Evolutionary conservation across 1,139 yeast genomes (phyloP), one percentile per base, ranked within the genome.

Genomic region (Saccharomycopsis hybrid): DNA sequence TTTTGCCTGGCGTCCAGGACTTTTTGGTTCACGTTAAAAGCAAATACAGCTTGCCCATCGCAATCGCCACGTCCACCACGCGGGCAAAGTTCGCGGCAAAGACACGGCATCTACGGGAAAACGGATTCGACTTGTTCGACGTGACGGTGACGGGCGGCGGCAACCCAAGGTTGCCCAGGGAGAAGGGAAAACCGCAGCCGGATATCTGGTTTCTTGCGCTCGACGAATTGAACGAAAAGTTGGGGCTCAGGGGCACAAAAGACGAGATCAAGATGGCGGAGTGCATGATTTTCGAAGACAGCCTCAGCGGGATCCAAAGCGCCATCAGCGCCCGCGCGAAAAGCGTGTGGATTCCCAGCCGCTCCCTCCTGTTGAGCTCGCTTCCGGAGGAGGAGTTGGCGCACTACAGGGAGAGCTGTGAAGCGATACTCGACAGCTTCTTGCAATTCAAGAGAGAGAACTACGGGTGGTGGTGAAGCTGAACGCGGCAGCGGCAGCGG

Each of bases 211-310:
- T 77, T 57, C 76, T 82, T 3, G 95, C 97, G 44, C 73, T 92
- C 55, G 77, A 73, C 31, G 75, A 83, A 37, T 59, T 92, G 53
- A 92, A 92, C 62, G 62, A 65, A 25, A 73, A 73, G 47, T 62
- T 59, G 35, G 56, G 73, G 13, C 28, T 39, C 18, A 18, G 30
- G 11, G 53, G 51, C 3, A 50, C 54, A 1, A 60, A 61, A 13
- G 72, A 73, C 0, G 69, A 70, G 18, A 82, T 89, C 56, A 62
- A 64, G 51, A 84, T 90, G 2, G 80, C 78, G 35, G 96, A 92
- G 61, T 86, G 96, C 59, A 67, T 92, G 39, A 84, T 92, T 1
- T 92, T 92, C 65, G 98, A 92, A 67, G 98, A 92, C 66, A 97
- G 96, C 1, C 71, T 88, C 43, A 90, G 90, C 1, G 95, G 95